Conservation (phyloP, 1,284 basidiomycete species). For the Bondarzewia mesenterica region DNA sequence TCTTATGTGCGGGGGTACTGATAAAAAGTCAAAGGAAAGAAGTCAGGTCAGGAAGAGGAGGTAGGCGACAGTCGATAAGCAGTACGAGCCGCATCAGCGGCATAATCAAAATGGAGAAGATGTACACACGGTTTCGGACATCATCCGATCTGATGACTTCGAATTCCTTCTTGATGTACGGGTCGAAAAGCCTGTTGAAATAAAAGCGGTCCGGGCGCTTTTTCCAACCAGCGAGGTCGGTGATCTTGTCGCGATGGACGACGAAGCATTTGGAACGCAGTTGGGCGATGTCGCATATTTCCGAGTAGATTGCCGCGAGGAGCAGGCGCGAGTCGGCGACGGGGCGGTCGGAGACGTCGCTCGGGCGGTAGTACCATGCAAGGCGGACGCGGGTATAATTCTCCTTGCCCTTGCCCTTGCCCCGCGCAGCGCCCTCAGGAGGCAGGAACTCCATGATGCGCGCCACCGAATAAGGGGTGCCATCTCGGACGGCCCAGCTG, state of each 20-base stretch:
- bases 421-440: constrained; percentile 60
- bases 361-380: constrained; percentile 90
- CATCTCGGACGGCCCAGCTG: constrained; percentile 84
- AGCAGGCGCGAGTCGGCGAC: constrained; percentile 85
- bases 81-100: background rate
- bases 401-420: constrained; percentile 41
- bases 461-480: constrained; percentile 88
- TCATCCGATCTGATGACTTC: constrained; percentile 87
- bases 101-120: constrained; percentile 2
- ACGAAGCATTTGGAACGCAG: constrained; percentile 90
- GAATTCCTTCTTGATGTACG: constrained; percentile 97
- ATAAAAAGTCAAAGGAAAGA: background rate
- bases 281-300: constrained; percentile 88
- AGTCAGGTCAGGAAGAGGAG: constrained; percentile 1
- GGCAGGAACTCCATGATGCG: constrained; percentile 95
- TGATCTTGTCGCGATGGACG: constrained; percentile 89
- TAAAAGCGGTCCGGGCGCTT: constrained; percentile 92
- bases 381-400: constrained; percentile 67
- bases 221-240: constrained; percentile 92
- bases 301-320: constrained; percentile 91
- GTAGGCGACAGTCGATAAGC: too few relatives aligned
- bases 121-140: constrained; percentile 78
- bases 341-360: constrained; percentile 79
- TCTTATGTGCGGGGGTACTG: constrained; percentile 77
- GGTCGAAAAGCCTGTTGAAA: constrained; percentile 90